phyloP scores from a whole-genome alignment of 352 stramenopile genomes.

The Phytophthora citricola region DNA sequence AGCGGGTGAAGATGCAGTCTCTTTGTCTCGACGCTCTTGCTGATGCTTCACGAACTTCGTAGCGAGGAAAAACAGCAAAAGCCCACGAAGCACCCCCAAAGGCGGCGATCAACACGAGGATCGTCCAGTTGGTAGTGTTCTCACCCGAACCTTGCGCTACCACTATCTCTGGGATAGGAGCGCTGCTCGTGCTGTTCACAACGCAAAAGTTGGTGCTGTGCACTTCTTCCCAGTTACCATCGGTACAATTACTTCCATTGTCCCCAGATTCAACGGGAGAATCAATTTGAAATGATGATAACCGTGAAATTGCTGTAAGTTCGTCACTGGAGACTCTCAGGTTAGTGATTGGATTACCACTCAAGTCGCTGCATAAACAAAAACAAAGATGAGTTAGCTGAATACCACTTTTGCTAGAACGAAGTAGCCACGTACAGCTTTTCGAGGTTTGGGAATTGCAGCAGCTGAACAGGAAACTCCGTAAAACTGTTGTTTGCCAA shows the following conservation, averaged over 20 bases:
- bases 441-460: conserved; percentile 48
- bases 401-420: too few species aligned
- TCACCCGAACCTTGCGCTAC: conserved; percentile 7
- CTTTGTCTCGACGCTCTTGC: conserved; percentile 20
- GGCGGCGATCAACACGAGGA: conserved; percentile 42
- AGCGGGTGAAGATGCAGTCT: conserved; percentile 10
- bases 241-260: conserved; percentile 24
- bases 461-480: conserved; percentile 45
- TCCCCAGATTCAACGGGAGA: not conserved
- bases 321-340: conserved; percentile 45
- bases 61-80: conserved; percentile 48
- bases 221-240: conserved; percentile 33
- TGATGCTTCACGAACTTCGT: conserved; percentile 21
- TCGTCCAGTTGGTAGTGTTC: conserved; percentile 34
- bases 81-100: conserved; percentile 42
- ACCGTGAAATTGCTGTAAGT: conserved; percentile 41
- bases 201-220: conserved; percentile 53
- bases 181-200: conserved; percentile 32
- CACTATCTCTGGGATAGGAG: conserved; percentile 23
- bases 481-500: conserved; percentile 54
- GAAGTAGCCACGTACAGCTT: conserved; percentile 44
- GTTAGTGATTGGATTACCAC: conserved; percentile 50
- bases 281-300: conserved; percentile 43
- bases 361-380: conserved; percentile 43
- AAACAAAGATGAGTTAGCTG: not conserved